Base-by-base conservation (phyloP, 2,329 filamentous ascomycete species). In the Sarocladium brachiariae region DNA sequence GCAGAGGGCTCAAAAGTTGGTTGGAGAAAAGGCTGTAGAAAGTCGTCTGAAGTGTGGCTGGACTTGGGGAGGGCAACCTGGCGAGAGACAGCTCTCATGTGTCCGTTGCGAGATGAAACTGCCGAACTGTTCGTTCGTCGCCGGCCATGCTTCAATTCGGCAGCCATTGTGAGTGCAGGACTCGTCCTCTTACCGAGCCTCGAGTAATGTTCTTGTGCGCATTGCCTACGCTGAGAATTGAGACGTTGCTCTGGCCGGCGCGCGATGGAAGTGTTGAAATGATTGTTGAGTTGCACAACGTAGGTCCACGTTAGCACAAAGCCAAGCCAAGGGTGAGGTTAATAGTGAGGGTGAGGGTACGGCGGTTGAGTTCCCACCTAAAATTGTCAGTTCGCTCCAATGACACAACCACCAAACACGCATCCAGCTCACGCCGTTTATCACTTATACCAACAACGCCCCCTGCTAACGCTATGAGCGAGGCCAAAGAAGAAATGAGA, bases 1-100 rank as follows among this genome's bases (percentile, higher is more conserved):
- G 87, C 82, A 56, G 86, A 86, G 3, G 91, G 79, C 65, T 96
- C 89, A 68, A 97, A 97, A 39, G 78, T 73, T 4, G 85, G 75
- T 47, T 81, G 75, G 33, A 92, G 75, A 66, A 96, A 96, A 51
- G 86, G 83, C 51, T 81, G 80, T 2, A 95, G 77, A 50, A 82
- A 80, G 11, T 83, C 78, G 62, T 95, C 89, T 54, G 84, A 71
- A 33, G 88, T 77, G 65, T 91, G 81, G 50, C 74, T 66, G 4
- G 81, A 82, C 59, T 72, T 77, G 49, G 77, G 70, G 58, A 73
- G 67, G 45, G 72, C 61, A 25, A 65, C 61, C 24, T 66, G 59
- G 48, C 59, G 63, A 18, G 67, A 61, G 51, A 60, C 67, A 53
- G 70, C 68, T 49, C 70, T 66, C 16, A 61, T 60, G 55, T 77